Conservation (phyloP, 2,329 filamentous ascomycete species). For the Aureobasidium sp. region DNA sequence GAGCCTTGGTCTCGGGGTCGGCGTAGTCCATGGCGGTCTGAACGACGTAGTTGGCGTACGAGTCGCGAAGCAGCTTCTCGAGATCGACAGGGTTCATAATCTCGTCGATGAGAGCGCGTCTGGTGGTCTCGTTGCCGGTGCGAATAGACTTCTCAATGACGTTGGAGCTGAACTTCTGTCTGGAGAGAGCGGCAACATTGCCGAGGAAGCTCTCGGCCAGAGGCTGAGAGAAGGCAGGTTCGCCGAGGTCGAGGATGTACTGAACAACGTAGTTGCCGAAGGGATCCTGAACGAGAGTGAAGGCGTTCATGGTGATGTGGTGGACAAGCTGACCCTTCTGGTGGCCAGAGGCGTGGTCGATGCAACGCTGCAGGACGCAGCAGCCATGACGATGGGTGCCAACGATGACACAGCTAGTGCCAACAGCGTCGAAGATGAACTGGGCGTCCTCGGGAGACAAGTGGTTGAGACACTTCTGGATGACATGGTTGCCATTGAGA, state of each 20-base stretch:
- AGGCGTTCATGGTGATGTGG: conserved; percentile 83
- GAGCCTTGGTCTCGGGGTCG: conserved; percentile 63
- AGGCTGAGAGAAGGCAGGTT: conserved; percentile 80
- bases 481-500: conserved; percentile 96
- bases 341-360: conserved; percentile 85
- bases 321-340: conserved; percentile 84
- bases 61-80: conserved; percentile 82
- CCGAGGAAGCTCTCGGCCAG: conserved; percentile 75
- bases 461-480: conserved; percentile 98
- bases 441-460: conserved; percentile 75
- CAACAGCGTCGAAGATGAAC: conserved; percentile 96
- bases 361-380: conserved; percentile 95
- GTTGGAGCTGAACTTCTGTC: conserved; percentile 99
- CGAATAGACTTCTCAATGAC: conserved; percentile 91
- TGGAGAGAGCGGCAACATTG: conserved; percentile 65
- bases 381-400: conserved; percentile 97
- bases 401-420: conserved; percentile 76
- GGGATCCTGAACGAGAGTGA: conserved; percentile 84
- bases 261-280: conserved; percentile 99
- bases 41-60: conserved; percentile 95
- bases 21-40: conserved; percentile 90
- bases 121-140: conserved; percentile 67
- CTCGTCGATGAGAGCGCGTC: conserved; percentile 78
- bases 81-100: conserved; percentile 69
- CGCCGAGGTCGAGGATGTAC: conserved; percentile 91